phyloP scores from a whole-genome alignment of 129 eudicot genomes.

The Artemisia argyi region DNA sequence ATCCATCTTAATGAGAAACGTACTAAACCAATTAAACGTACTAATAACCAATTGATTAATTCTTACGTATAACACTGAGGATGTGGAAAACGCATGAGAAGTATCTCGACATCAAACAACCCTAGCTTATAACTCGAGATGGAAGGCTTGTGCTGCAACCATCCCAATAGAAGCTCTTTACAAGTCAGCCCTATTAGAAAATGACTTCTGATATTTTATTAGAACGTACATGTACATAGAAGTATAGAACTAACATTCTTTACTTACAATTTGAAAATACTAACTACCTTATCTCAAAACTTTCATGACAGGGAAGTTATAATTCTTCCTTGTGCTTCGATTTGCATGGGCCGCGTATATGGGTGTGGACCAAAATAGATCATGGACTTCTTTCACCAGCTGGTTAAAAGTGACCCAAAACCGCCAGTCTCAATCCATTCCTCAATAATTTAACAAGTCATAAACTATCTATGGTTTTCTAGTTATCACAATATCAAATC shows the following conservation, averaged over 20 bases:
- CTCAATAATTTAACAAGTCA: constrained; percentile 27
- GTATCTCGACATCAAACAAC: no score
- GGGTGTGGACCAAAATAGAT: constrained; percentile 32
- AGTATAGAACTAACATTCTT: no score
- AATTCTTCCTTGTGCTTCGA: background rate
- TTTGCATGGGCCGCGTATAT: constrained; percentile 31
- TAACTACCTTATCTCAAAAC: constrained; percentile 10
- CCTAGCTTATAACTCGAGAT: no score
- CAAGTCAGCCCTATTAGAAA: no score
- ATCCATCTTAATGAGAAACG: no score
- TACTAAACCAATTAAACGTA: no score
- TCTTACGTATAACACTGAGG: background rate
- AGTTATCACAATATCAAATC: constrained; percentile 20
- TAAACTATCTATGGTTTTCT: constrained; percentile 8
- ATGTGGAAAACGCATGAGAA: background rate
- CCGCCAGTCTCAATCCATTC: constrained; percentile 24
- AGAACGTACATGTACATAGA: no score
- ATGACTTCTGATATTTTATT: no score
- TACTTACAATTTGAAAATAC: background rate
- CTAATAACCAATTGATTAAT: background rate
- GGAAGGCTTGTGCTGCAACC: no score
- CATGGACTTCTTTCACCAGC: constrained; percentile 39
- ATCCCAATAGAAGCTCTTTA: no score
- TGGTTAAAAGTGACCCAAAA: constrained; percentile 38
- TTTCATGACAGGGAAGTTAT: background rate